A percentile compares a stretch with the other conserved stretches of the same genome.
phyloP scores from a whole-genome alignment of 2,329 filamentous ascomycete species.

The Stachybotrys chlorohalonatus region DNA sequence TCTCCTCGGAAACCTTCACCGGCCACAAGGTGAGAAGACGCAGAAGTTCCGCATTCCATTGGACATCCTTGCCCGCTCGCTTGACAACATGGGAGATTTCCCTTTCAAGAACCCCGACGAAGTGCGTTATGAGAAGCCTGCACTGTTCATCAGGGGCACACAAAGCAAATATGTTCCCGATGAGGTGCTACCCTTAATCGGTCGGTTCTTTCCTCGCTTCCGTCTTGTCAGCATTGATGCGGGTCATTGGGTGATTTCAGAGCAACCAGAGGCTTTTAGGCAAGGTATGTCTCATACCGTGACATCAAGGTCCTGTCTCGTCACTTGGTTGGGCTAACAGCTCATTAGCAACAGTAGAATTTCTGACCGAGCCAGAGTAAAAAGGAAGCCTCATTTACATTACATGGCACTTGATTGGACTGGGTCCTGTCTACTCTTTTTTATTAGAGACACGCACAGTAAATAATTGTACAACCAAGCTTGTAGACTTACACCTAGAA shows the following conservation, averaged over 20 bases:
- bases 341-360: constrained; percentile 52
- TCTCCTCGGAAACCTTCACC: constrained; percentile 74
- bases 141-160: constrained; percentile 73
- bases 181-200: constrained; percentile 69
- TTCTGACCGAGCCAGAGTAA: constrained; percentile 43
- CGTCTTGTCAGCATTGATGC: constrained; percentile 64
- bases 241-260: constrained; percentile 86
- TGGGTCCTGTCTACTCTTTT: no score
- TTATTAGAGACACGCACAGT: no score
- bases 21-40: constrained; percentile 37
- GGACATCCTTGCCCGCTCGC: constrained; percentile 52
- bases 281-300: constrained; percentile 42
- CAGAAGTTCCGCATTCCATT: constrained; percentile 77
- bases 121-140: constrained; percentile 63
- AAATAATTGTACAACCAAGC: no score
- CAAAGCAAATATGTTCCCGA: constrained; percentile 72
- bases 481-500: no score
- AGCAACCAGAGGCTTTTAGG: constrained; percentile 72
- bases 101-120: constrained; percentile 68
- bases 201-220: constrained; percentile 75
- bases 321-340: no score
- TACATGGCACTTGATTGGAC: no score
- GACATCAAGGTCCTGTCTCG: not conserved
- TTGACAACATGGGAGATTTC: constrained; percentile 79
- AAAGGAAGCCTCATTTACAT: no score